Evolutionary conservation across 2,329 filamentous ascomycete species (phyloP).

Genomic region (Fusarium sp.): DNA sequence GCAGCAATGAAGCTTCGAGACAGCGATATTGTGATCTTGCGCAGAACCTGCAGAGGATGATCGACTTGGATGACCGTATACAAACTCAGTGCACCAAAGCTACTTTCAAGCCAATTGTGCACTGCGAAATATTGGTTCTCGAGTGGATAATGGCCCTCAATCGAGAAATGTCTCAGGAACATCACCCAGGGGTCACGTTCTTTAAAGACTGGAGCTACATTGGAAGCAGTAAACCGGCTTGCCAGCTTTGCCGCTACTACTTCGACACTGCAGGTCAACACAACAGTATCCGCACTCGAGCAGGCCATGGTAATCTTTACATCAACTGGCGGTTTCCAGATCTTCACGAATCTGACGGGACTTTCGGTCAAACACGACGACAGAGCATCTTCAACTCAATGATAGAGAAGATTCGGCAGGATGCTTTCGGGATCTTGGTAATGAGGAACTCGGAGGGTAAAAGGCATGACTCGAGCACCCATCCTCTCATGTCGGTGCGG

Average conservation of each 20-base stretch:
- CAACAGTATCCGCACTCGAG: constrained; percentile 39
- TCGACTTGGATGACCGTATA: constrained; percentile 39
- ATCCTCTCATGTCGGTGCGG: constrained; percentile 18
- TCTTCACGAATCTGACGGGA: constrained; percentile 27
- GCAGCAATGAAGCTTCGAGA: not conserved
- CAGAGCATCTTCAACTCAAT: constrained; percentile 42
- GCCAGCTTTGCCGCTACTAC: constrained; percentile 51
- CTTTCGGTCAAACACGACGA: constrained; percentile 1
- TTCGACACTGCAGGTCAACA: constrained; percentile 40
- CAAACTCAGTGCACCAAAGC: constrained; percentile 2
- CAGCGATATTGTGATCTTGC: constrained; percentile 19
- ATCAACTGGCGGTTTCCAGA: constrained; percentile 51
- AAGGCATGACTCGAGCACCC: constrained; percentile 46
- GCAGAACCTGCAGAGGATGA: constrained; percentile 32
- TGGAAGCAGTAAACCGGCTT: constrained; percentile 54
- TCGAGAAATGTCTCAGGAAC: not conserved
- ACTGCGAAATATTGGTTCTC: constrained; percentile 49
- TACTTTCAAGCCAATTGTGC: constrained; percentile 45
- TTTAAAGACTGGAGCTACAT: constrained; percentile 49
- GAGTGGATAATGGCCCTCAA: constrained; percentile 33
- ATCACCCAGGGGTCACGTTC: constrained; percentile 31
- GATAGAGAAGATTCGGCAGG: constrained; percentile 39
- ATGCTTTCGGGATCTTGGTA: constrained; percentile 42
- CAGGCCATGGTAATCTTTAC: constrained; percentile 51
- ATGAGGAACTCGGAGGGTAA: constrained; percentile 42